phyloP scores from a whole-genome alignment of 2,329 filamentous ascomycete species.

The Aspergillus cejpii region DNA sequence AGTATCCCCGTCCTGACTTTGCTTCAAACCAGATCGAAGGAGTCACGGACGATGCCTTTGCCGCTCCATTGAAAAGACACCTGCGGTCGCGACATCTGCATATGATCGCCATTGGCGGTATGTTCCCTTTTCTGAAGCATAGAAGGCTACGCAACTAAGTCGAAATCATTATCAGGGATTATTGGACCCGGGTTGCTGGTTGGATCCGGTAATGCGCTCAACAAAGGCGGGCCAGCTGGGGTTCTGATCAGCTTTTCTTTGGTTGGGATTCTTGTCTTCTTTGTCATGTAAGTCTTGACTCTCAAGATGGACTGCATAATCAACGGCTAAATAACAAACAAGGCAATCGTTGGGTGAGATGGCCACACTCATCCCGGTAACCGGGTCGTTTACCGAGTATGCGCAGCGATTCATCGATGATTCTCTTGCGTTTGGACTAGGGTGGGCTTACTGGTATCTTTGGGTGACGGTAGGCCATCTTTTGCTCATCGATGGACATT shows the following conservation, averaged over 20 bases:
- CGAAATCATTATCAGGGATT: constrained; percentile 46
- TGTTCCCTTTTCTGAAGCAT: constrained; percentile 24
- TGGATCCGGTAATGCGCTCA: constrained; percentile 62
- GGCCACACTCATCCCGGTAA: constrained; percentile 64
- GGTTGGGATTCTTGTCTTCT: constrained; percentile 61
- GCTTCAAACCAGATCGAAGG: background rate
- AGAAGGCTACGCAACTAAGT: constrained; percentile 19
- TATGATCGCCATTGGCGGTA: constrained; percentile 55
- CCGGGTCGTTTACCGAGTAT: constrained; percentile 64
- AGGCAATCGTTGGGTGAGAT: constrained; percentile 71
- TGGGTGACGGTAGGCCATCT: constrained; percentile 36
- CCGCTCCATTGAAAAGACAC: constrained; percentile 38
- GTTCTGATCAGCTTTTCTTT: constrained; percentile 66
- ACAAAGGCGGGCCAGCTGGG: constrained; percentile 62
- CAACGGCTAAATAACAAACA: constrained; percentile 37
- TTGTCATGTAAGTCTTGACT: constrained; percentile 33
- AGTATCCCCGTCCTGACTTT: background rate
- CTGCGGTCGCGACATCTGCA: constrained; percentile 56
- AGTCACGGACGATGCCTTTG: constrained; percentile 2
- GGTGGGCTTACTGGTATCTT: constrained; percentile 60
- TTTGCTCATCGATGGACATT: background rate
- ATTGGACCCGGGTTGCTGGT: constrained; percentile 66
- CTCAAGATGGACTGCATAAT: background rate
- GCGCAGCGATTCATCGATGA: constrained; percentile 65
- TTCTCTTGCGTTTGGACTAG: constrained; percentile 61